Percentiles rank a stretch among this genome's conserved stretches.
These are phyloP conservation scores for Blastobotrys americana DNA, from an alignment of 805 yeast genomes.

Conservation along the genomic window DNA sequence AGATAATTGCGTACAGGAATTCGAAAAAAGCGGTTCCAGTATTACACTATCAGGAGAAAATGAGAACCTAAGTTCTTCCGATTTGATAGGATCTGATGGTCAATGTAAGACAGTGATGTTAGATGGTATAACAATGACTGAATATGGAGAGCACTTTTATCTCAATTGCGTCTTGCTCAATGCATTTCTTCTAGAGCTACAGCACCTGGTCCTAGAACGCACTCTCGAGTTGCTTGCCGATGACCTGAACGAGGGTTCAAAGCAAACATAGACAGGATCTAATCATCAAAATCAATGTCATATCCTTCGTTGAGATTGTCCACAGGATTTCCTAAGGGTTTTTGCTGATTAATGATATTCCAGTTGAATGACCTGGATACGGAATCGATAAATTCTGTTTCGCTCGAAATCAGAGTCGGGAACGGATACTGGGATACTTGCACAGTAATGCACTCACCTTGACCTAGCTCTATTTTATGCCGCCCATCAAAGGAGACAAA, in stretches of 20 bases:
- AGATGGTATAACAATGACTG: too few relatives aligned
- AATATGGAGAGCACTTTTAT: too few relatives aligned
- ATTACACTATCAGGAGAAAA: too few relatives aligned
- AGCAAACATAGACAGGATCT: not conserved
- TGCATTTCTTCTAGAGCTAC: not conserved
- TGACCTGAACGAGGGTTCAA: too few relatives aligned
- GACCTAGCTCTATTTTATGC: constrained; percentile 64
- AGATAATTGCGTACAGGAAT: too few relatives aligned
- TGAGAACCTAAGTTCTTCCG: too few relatives aligned
- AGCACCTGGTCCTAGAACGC: not conserved
- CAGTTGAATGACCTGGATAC: constrained; percentile 84
- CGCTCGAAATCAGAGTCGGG: constrained; percentile 72
- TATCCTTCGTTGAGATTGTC: constrained; percentile 10
- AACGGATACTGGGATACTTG: constrained; percentile 84
- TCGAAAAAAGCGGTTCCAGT: too few relatives aligned
- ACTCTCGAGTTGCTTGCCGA: not conserved
- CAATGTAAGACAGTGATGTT: too few relatives aligned
- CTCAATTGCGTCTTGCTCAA: not conserved
- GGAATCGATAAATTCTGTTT: constrained; percentile 67
- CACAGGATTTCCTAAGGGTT: constrained; percentile 47
- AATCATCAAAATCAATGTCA: constrained; percentile 10
- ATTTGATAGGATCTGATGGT: too few relatives aligned
- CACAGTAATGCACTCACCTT: constrained; percentile 78
- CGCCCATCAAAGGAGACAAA: constrained; percentile 97
- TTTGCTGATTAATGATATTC: constrained; percentile 84